Base-by-base conservation (phyloP, 257 asterid genomes). In the Solanum microdontum region DNA sequence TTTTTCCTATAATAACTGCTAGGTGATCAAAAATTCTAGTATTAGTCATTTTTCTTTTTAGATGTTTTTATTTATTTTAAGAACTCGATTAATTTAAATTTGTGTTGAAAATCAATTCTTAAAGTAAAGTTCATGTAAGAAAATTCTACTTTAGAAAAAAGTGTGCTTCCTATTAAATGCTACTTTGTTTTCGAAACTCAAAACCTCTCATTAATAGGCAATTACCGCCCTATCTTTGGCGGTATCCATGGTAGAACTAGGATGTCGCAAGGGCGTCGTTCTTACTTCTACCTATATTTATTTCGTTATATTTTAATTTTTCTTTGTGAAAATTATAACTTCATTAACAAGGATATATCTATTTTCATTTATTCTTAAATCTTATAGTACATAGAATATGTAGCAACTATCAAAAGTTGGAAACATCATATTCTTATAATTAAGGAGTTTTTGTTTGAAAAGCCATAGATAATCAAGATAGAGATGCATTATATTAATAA, bases 101-200 rank as follows among this genome's bases (percentile, higher is more conserved):
- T 21, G 1, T 1, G 0, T 19, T 21, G 3, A 23, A 36, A 74
- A 74, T 19, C 4, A 17, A 73, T 2, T 73, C 2, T 73, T 2
- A 4, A 4, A 4, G 3, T 70, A 70, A 26, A 39, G 11, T 32
- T 21, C n/a, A 15, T 5, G 0, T 6, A 15, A 30, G 0, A 30
- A 28, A 32, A 15, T 14, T 7, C 0, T 1, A 13, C 3, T 32
- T 33, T 68, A 7, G 7, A 33, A 73, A 33, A 33, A 10, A 21
- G 4, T 10, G 26, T 33, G 15, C 1, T 73, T 0, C 2, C 4
- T 33, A 19, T 19, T 0, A 70, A 32, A 70, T 7, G 9, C 0
- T 1, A 7, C 4, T 3, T 14, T 0, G 2, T 70, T 70, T 24
- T 30, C 0, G 0, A 8, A 34, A 33, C 17, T 73, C 14, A 0